Conservation (phyloP, 208 protist species). For the Borovskyia barvae region DNA sequence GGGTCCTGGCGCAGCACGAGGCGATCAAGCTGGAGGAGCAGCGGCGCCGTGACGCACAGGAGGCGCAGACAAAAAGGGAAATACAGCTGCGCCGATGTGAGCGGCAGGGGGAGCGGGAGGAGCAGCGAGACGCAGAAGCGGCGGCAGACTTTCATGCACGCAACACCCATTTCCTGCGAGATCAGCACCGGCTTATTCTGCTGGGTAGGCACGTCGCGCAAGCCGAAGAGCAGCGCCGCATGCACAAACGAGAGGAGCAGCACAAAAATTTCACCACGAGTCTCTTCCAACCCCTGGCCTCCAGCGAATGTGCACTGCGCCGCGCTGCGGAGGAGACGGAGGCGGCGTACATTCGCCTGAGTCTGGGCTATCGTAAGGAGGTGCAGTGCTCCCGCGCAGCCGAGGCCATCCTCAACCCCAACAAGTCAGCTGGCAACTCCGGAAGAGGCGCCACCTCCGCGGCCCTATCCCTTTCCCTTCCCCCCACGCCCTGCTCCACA, state of each 20-base stretch:
- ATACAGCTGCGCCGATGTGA: constrained; percentile 7
- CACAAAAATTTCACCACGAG: constrained; percentile 6
- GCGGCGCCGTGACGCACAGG: constrained; percentile 11
- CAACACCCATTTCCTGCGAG: constrained; percentile 15
- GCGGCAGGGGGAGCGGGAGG: constrained; percentile 14
- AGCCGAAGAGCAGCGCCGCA: constrained; percentile 6
- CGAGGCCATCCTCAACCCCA: constrained; percentile 9
- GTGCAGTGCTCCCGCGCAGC: constrained; percentile 16
- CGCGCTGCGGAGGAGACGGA: constrained; percentile 11
- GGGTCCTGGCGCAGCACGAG: constrained; percentile 16
- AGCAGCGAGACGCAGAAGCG: constrained; percentile 2
- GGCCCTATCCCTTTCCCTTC: background rate
- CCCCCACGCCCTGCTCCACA: background rate
- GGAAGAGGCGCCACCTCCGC: too few relatives aligned
- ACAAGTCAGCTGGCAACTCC: background rate
- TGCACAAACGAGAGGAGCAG: constrained; percentile 6
- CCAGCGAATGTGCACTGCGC: constrained; percentile 17
- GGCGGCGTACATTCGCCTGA: constrained; percentile 25
- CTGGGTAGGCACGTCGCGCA: constrained; percentile 2
- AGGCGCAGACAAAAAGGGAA: constrained; percentile 12
- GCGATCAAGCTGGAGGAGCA: constrained; percentile 20
- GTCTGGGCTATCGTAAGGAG: constrained; percentile 20
- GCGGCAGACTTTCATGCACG: constrained; percentile 14
- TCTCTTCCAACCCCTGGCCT: background rate
- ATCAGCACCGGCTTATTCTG: constrained; percentile 21